Evolutionary conservation across 2,329 filamentous ascomycete genomes (phyloP).

Genomic region (Whalleya microplaca): DNA sequence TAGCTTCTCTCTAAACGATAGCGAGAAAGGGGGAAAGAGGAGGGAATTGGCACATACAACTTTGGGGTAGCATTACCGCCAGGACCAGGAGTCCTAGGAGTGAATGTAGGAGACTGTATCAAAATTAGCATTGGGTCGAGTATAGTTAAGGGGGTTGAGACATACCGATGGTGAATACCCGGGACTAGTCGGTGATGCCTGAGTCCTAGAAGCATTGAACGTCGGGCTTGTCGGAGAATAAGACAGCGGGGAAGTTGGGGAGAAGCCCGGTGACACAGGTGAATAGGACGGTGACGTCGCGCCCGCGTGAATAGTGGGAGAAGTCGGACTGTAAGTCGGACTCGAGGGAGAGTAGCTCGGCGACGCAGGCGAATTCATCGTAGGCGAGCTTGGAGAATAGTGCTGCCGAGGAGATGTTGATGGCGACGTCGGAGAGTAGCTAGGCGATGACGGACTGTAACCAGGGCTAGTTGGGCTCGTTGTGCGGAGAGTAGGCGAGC

Average conservation of each 20-base stretch:
- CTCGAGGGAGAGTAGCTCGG: conserved; percentile 73
- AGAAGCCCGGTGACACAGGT: conserved; percentile 76
- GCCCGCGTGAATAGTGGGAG: conserved; percentile 55
- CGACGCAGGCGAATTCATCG: conserved; percentile 75
- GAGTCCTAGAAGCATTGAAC: conserved; percentile 59
- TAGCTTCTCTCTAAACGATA: conserved; percentile 9
- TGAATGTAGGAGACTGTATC: conserved; percentile 48
- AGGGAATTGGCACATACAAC: conserved; percentile 41
- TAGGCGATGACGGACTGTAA: conserved; percentile 69
- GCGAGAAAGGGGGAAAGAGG: neutral
- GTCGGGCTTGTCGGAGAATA: conserved; percentile 68
- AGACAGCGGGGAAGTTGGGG: conserved; percentile 69
- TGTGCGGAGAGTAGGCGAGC: conserved; percentile 52
- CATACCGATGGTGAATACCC: conserved; percentile 69
- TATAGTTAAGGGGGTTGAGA: neutral
- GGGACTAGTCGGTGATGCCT: conserved; percentile 68
- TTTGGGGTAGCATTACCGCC: conserved; percentile 44
- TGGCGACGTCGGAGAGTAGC: conserved; percentile 66
- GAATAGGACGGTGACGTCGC: conserved; percentile 65
- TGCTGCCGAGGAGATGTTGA: conserved; percentile 57
- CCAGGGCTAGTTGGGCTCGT: conserved; percentile 60
- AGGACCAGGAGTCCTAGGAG: conserved; percentile 49
- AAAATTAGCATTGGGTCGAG: conserved; percentile 32
- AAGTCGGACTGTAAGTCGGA: conserved; percentile 73
- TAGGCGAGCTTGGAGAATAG: conserved; percentile 73